Evolutionary conservation across 352 stramenopile genomes (phyloP).

Genomic region (Phytopythium chamaehyphon): DNA sequence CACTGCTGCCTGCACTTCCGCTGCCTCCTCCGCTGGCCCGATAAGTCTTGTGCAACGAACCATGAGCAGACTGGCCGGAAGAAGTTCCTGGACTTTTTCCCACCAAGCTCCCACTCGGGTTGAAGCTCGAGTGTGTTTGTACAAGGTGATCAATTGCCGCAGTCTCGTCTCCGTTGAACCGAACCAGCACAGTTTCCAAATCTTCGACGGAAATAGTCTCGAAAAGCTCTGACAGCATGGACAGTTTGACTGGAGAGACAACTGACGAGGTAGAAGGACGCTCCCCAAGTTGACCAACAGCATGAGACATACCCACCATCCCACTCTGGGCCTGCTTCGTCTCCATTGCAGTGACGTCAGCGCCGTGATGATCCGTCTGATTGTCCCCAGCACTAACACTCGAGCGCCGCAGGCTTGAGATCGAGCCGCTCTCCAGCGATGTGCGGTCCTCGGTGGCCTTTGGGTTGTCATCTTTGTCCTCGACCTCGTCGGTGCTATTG

Average conservation of each 20-base stretch:
- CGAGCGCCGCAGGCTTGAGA: conserved; percentile 2
- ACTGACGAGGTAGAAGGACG: conserved; percentile 1
- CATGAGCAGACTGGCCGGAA: background rate
- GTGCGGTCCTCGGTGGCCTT: conserved; percentile 28
- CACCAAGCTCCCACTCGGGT: conserved; percentile 30
- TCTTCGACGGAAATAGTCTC: conserved; percentile 63
- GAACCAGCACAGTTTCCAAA: conserved; percentile 45
- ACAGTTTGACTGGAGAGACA: conserved; percentile 56
- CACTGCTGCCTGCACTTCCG: conserved; percentile 6
- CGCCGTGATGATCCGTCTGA: conserved; percentile 22
- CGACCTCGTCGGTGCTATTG: background rate
- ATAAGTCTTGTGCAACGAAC: conserved; percentile 6
- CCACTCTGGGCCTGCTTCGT: conserved; percentile 27
- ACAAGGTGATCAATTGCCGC: conserved; percentile 65
- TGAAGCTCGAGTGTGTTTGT: conserved; percentile 65
- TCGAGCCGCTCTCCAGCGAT: conserved; percentile 14
- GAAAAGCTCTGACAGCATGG: conserved; percentile 69
- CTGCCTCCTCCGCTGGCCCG: conserved; percentile 4
- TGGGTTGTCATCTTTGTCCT: conserved; percentile 23
- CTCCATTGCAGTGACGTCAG: conserved; percentile 22
- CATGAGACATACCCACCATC: conserved; percentile 13
- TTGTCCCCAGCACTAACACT: conserved; percentile 6
- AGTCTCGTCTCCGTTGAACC: conserved; percentile 44
- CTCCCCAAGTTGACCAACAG: background rate
- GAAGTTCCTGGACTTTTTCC: conserved; percentile 5